Evolutionary conservation across 352 stramenopile genomes (phyloP), one percentile per base, ranked within the genome.

Genomic region (Globisporangium okanoganense): DNA sequence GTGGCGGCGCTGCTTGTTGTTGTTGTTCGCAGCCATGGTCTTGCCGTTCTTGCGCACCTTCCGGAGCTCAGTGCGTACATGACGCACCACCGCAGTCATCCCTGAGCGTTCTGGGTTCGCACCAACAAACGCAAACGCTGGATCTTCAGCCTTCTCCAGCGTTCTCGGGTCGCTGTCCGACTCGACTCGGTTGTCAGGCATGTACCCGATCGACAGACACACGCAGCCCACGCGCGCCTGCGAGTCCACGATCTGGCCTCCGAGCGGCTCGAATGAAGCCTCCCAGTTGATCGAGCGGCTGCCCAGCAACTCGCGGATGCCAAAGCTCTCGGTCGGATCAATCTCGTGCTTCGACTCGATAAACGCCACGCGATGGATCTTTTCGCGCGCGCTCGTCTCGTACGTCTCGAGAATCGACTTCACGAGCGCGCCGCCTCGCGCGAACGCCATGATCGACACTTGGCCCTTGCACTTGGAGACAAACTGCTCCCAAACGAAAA

Each of bases 331-430:
- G 20, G 80, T 88, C 41, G 82, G 72, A 53, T 94, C 81, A 35
- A 96, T 94, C 63, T 92, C 80, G 57, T 96, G 87, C 68, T 92
- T 92, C n/a, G 83, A 93, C 58, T 96, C 83, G 41, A 96, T 89
- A 48, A 96, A 84, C 22, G 80, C 80, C 53, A 96, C 78, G 22
- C 87, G 85, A 61, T 93, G 71, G 33, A 96, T 73, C 67, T 93
- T 94, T 36, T 92, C 78, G 35, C 85, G 87, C 12, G 77, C 73
- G 31, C 76, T 86, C 16, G 78, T 67, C 65, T 94, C 85, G 40
- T 88, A 83, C 8, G 83, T 85, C 55, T 96, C 82, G 27, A 96
- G 58, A 35, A 96, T 85, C 16, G 87, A 91, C 65, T 94, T 93
- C 12, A 90, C 81, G 12, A 96, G 71, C 12, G 85, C 78, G 29